Percentiles rank a stretch among this genome's conserved stretches.
Evolutionary conservation across 1,139 yeast genomes (phyloP).

Genomic region (Blastobotrys buckinghamii): DNA sequence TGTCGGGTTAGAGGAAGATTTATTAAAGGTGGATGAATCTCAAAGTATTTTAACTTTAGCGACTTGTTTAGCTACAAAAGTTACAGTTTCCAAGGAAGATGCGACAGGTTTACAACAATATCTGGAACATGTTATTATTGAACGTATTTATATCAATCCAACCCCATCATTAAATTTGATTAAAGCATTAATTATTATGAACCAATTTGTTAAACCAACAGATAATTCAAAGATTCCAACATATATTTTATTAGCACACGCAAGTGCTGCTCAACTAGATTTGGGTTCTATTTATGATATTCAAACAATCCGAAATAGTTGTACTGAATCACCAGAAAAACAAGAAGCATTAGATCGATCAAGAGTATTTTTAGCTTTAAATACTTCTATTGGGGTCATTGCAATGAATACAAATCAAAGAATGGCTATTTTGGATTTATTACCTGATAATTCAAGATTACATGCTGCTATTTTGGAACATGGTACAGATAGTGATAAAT

Average conservation of each 20-base stretch:
- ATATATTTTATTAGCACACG: conserved; percentile 15
- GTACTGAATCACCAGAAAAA: background rate
- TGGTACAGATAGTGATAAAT: background rate
- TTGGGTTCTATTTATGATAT: conserved; percentile 9
- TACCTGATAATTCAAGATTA: conserved; percentile 5
- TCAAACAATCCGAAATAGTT: background rate
- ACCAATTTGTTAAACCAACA: conserved; percentile 7
- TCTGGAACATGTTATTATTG: conserved; percentile 43
- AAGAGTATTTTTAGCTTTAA: conserved; percentile 5
- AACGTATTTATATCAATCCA: conserved; percentile 41
- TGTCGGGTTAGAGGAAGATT: conserved; percentile 31
- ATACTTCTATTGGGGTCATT: conserved; percentile 3
- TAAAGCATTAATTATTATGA: conserved; percentile 10
- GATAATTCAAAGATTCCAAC: conserved; percentile 8
- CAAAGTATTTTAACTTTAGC: conserved; percentile 44
- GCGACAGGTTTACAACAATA: conserved; percentile 42
- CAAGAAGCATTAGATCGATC: conserved; percentile 6
- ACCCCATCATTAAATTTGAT: conserved; percentile 36
- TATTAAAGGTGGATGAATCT: conserved; percentile 39
- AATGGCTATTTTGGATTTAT: conserved; percentile 3
- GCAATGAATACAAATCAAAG: conserved; percentile 4
- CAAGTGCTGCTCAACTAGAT: conserved; percentile 38
- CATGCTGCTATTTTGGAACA: background rate
- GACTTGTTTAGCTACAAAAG: conserved; percentile 45
- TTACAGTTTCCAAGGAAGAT: conserved; percentile 37